A percentile compares a stretch with the other conserved stretches of the same genome.
phyloP scores from a whole-genome alignment of 2,329 filamentous ascomycete genomes.

The Fusarium sp. region DNA sequence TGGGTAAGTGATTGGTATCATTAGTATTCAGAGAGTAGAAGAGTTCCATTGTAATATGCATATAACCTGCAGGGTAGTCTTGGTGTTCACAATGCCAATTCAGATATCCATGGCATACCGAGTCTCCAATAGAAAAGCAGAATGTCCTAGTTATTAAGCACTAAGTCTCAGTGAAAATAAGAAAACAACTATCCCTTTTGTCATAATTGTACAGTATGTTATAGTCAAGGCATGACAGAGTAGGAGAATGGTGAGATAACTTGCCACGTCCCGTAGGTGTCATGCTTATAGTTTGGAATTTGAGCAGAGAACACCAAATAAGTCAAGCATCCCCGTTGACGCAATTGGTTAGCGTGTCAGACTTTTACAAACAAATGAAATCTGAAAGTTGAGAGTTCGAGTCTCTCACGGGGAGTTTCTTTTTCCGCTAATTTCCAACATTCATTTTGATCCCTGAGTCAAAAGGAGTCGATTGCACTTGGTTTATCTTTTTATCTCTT shows the following conservation, averaged over 20 bases:
- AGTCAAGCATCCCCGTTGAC: background rate
- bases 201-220: too few species aligned
- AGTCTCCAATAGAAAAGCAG: too few species aligned
- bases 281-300: fast-evolving
- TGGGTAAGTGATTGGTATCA: too few species aligned
- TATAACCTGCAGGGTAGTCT: too few species aligned
- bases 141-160: too few species aligned
- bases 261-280: fast-evolving
- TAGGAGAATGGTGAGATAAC: too few species aligned
- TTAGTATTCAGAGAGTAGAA: too few species aligned
- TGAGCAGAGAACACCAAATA: fast-evolving
- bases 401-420: background rate
- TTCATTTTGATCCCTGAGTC: fast-evolving
- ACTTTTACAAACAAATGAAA: slow-evolving; percentile 17
- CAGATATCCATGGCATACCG: too few species aligned
- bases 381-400: slow-evolving; percentile 20
- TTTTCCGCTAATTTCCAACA: fast-evolving
- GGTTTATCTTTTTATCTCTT: fast-evolving
- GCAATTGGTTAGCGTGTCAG: slow-evolving; percentile 32
- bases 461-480: background rate
- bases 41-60: too few species aligned
- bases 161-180: too few species aligned
- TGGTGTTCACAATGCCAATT: too few species aligned
- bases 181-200: too few species aligned
- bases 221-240: fast-evolving